Percentiles rank a stretch among this genome's conserved stretches.
phyloP scores from a whole-genome alignment of 1,139 yeast genomes.

The Starmera stellimalicola region DNA sequence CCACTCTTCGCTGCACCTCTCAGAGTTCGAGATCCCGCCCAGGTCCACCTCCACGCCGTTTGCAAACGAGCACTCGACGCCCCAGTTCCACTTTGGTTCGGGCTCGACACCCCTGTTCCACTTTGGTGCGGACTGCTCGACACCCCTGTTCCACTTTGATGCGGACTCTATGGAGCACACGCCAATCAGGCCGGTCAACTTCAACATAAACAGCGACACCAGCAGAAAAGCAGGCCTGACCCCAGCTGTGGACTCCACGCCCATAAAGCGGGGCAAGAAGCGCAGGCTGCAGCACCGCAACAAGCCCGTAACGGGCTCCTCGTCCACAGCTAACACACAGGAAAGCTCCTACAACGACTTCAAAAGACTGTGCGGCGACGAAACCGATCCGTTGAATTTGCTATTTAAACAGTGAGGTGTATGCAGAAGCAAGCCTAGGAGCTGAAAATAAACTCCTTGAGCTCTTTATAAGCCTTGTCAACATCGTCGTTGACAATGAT shows the following conservation, averaged over 20 bases:
- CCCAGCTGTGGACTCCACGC: not conserved
- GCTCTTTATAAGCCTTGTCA: constrained; percentile 76
- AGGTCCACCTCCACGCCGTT: constrained; percentile 27
- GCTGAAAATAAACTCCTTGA: constrained; percentile 67
- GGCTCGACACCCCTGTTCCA: constrained; percentile 13
- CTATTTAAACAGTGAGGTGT: too few species aligned
- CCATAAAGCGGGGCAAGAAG: too few species aligned
- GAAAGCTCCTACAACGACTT: not conserved
- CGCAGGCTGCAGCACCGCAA: not conserved
- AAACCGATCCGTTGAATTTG: not conserved
- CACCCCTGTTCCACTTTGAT: constrained; percentile 12
- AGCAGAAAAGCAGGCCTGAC: not conserved
- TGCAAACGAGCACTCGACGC: constrained; percentile 2
- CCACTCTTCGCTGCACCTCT: constrained; percentile 21
- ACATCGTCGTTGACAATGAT: constrained; percentile 86
- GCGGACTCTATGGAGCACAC: too few species aligned
- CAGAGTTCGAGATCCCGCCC: constrained; percentile 27
- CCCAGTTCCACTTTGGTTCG: too few species aligned
- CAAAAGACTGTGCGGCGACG: not conserved
- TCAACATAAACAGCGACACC: not conserved
- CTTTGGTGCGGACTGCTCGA: constrained; percentile 10
- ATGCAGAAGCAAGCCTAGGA: too few species aligned
- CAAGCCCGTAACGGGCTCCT: too few species aligned
- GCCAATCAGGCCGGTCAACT: too few species aligned
- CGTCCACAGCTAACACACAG: too few species aligned